Evolutionary conservation across 2,329 filamentous ascomycete genomes (phyloP).

Genomic region (Trichoderma sp.): DNA sequence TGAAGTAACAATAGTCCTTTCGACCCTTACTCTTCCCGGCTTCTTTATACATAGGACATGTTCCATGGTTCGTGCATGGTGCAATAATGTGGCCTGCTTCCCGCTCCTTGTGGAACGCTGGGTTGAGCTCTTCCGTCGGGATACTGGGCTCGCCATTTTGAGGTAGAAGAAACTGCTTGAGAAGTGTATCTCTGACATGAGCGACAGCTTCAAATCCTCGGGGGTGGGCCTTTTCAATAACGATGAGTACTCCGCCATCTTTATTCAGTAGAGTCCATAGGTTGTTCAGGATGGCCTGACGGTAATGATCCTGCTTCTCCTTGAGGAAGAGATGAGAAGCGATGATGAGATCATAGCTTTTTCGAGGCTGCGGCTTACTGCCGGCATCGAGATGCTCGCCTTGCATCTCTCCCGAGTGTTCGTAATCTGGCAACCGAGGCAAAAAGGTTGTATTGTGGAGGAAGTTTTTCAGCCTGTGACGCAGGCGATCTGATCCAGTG

Average conservation of each 20-base stretch:
- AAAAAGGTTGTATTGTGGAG: slow-evolving; percentile 90
- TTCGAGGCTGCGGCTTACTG: slow-evolving; percentile 57
- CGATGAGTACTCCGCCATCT: slow-evolving; percentile 78
- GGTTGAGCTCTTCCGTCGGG: slow-evolving; percentile 40
- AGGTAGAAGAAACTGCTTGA: slow-evolving; percentile 68
- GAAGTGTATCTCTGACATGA: slow-evolving; percentile 73
- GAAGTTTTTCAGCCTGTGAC: slow-evolving; percentile 71
- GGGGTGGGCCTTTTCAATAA: slow-evolving; percentile 88
- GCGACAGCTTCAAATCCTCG: slow-evolving; percentile 91
- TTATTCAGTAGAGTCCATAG: slow-evolving; percentile 85
- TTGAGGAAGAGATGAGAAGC: slow-evolving; percentile 81
- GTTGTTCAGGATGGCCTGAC: slow-evolving; percentile 79
- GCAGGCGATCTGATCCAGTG: slow-evolving; percentile 70
- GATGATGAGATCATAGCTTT: slow-evolving; percentile 86
- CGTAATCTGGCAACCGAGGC: slow-evolving; percentile 83
- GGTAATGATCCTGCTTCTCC: slow-evolving; percentile 70
- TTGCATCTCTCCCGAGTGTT: slow-evolving; percentile 61
- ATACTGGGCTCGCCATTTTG: slow-evolving; percentile 39
- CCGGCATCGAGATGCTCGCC: slow-evolving; percentile 60
- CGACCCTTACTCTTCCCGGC: slow-evolving; percentile 69
- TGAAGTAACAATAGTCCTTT: slow-evolving; percentile 89
- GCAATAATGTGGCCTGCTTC: slow-evolving; percentile 65
- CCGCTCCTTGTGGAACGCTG: slow-evolving; percentile 42
- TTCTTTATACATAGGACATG: slow-evolving; percentile 83
- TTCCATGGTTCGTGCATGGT: slow-evolving; percentile 83